These are phyloP conservation scores for Lachancea lanzarotensis DNA, from an alignment of 805 yeast species.

Conservation along the genomic window DNA sequence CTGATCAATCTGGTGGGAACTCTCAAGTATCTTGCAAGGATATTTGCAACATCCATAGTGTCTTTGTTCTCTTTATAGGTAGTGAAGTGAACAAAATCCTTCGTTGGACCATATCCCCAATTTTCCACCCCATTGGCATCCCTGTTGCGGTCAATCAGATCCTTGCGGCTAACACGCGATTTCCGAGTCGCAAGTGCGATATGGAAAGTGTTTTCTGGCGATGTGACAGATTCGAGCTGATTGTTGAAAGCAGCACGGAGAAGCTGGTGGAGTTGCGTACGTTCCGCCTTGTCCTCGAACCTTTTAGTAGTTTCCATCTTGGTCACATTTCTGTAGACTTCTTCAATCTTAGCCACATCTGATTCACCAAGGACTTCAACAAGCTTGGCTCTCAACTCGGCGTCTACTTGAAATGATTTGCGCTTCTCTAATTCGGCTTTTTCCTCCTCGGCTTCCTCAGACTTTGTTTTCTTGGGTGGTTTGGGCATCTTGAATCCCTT, in stretches of 20 bases:
- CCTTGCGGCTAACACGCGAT: conserved; percentile 35
- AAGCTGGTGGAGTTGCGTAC: conserved; percentile 75
- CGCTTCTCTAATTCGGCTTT: conserved; percentile 28
- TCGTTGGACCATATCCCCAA: conserved; percentile 68
- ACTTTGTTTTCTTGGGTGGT: conserved; percentile 39
- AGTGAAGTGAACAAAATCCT: conserved; percentile 65
- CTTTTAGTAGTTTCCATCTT: conserved; percentile 50
- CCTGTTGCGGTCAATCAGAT: conserved; percentile 31
- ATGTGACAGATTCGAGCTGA: conserved; percentile 72
- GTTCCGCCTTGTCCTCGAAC: conserved; percentile 60
- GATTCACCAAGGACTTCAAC: conserved; percentile 51
- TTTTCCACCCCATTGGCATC: conserved; percentile 49
- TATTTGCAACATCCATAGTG: conserved; percentile 88
- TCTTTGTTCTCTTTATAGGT: conserved; percentile 93
- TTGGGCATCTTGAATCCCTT: conserved; percentile 58
- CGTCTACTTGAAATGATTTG: conserved; percentile 37
- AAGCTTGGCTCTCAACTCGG: conserved; percentile 43
- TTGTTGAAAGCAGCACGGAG: conserved; percentile 68
- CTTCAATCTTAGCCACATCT: conserved; percentile 51
- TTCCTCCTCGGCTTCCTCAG: conserved; percentile 34
- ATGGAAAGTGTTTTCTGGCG: conserved; percentile 57
- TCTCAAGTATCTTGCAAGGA: conserved; percentile 65
- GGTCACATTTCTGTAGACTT: conserved; percentile 47
- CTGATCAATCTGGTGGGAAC: conserved; percentile 64
- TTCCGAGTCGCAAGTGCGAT: conserved; percentile 48